Evolutionary conservation across 2,329 filamentous ascomycete genomes (phyloP).

Genomic region (Cladophialophora carrionii): DNA sequence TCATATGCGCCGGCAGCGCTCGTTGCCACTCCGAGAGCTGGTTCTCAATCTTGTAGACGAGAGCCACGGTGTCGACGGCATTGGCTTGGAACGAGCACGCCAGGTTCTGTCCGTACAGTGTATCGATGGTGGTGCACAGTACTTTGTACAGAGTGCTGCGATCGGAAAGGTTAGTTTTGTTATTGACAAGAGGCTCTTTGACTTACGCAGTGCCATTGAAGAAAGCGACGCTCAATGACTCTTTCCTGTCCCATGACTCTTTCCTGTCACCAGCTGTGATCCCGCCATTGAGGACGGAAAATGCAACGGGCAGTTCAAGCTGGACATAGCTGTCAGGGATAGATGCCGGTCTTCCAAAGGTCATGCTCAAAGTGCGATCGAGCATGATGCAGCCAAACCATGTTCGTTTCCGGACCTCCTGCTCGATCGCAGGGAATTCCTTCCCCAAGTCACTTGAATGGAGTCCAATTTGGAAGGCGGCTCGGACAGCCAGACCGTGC

Average conservation of each 20-base stretch:
- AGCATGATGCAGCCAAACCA: constrained; percentile 57
- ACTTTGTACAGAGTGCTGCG: constrained; percentile 42
- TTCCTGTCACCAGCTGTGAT: constrained; percentile 7
- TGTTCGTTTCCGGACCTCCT: constrained; percentile 54
- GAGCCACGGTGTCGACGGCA: constrained; percentile 14
- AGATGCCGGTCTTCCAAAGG: constrained; percentile 54
- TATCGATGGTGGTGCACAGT: constrained; percentile 46
- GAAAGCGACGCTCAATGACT: constrained; percentile 12
- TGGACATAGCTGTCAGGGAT: constrained; percentile 53
- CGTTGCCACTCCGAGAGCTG: constrained; percentile 18
- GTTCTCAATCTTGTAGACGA: constrained; percentile 20
- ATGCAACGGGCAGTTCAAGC: constrained; percentile 43
- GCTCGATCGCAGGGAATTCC: constrained; percentile 48
- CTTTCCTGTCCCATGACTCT: constrained; percentile 8
- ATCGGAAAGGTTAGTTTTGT: background rate
- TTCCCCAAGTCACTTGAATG: constrained; percentile 50
- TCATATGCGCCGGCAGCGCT: constrained; percentile 9
- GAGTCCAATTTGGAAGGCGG: constrained; percentile 57
- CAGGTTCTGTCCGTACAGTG: constrained; percentile 24
- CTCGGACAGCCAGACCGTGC: constrained; percentile 58
- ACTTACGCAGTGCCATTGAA: constrained; percentile 24
- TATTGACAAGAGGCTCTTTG: constrained; percentile 14
- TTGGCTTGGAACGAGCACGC: constrained; percentile 5
- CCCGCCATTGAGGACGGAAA: constrained; percentile 1
- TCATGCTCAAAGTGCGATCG: constrained; percentile 56